Evolutionary conservation across 2,329 filamentous ascomycete species (phyloP).

Genomic region (Pseudogymnoascus sp.): DNA sequence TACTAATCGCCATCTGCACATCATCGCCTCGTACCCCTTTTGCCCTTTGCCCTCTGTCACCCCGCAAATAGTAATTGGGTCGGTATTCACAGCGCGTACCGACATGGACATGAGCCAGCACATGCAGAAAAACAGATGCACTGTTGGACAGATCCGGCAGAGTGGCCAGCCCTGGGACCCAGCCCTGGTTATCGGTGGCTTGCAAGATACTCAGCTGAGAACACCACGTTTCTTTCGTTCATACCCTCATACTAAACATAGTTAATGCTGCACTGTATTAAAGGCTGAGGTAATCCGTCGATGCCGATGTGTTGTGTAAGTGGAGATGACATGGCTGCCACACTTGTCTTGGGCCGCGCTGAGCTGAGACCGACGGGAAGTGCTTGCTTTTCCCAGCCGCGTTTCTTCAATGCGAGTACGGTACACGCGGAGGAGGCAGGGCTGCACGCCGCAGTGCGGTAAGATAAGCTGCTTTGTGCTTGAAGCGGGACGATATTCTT

Average conservation of each 20-base stretch:
- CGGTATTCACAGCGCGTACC: neutral
- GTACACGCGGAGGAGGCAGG: neutral
- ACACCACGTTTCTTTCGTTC: neutral
- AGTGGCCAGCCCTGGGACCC: neutral
- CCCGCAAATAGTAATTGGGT: conserved; percentile 5
- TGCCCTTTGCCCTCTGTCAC: neutral
- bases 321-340: conserved; percentile 2
- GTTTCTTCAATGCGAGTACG: conserved; percentile 6
- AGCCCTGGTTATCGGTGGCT: neutral
- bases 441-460: neutral
- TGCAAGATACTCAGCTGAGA: neutral
- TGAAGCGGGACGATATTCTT: neutral
- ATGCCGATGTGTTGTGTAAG: neutral
- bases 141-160: neutral
- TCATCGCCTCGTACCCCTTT: conserved; percentile 1
- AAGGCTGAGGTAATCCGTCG: neutral
- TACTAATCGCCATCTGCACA: neutral
- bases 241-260: neutral
- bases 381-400: neutral
- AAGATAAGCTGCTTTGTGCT: neutral
- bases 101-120: neutral
- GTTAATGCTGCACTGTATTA: neutral
- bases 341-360: neutral
- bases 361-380: neutral
- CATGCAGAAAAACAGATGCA: neutral